Evolutionary conservation across 345 rosid species (phyloP).

Genomic region (Dipteronia sinensis): DNA sequence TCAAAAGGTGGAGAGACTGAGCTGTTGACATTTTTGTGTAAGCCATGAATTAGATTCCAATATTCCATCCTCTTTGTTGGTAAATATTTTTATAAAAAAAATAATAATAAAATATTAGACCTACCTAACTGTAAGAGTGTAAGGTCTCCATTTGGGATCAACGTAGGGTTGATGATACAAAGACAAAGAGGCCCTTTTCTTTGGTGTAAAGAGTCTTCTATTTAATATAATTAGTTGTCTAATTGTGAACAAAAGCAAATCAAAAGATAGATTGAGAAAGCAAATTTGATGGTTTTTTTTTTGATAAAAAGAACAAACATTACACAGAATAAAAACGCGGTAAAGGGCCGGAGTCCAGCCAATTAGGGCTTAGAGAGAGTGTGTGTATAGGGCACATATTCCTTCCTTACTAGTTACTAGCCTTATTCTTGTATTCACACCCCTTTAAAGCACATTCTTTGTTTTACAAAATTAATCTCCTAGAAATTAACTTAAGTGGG

Average conservation of each 20-base stretch:
- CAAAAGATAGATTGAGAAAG: conserved; percentile 27
- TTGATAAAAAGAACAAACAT: no score
- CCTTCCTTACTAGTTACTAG: conserved; percentile 10
- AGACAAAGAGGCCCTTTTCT: conserved; percentile 19
- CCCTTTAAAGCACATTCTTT: not conserved
- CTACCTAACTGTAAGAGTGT: conserved; percentile 17
- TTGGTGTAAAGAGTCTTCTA: conserved; percentile 16
- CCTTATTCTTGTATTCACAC: conserved; percentile 1
- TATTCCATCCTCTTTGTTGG: conserved; percentile 32
- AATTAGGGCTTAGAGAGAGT: conserved; percentile 20
- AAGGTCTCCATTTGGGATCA: conserved; percentile 14
- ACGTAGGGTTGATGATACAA: not conserved
- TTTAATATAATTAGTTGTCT: conserved; percentile 19
- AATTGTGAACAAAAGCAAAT: conserved; percentile 17
- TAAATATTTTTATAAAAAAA: no score
- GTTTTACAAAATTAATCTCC: no score
- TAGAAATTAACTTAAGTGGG: not conserved
- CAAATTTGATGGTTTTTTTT: conserved; percentile 36
- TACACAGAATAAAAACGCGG: no score
- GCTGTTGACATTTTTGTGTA: conserved; percentile 27
- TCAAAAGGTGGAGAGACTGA: not conserved
- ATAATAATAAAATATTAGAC: not conserved
- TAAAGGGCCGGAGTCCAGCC: no score
- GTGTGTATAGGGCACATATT: conserved; percentile 31
- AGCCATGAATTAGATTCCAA: conserved; percentile 35